phyloP scores from a whole-genome alignment of 306 rosid genomes.

The Glycyrrhiza uralensis region DNA sequence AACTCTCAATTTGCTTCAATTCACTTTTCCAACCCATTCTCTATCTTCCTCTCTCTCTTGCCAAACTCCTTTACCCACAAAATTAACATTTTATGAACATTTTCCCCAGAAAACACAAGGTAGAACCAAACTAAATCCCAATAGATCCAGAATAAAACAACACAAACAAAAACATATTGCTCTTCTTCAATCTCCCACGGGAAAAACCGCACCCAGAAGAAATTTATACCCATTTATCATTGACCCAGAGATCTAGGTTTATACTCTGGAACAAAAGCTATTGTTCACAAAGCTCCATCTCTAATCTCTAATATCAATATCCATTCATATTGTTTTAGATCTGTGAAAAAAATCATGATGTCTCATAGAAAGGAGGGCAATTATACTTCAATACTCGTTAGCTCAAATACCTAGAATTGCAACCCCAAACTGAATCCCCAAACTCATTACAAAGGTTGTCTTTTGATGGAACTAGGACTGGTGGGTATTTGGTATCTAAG shows the following conservation, averaged over 20 bases:
- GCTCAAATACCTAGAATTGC: slow-evolving; percentile 65
- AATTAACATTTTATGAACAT: no score
- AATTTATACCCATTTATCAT: slow-evolving; percentile 40
- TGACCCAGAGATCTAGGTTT: slow-evolving; percentile 61
- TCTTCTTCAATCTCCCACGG: no score
- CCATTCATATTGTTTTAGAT: neutral
- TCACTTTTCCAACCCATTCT: no score
- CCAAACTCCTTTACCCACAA: no score
- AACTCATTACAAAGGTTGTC: slow-evolving; percentile 14
- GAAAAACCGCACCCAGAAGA: no score
- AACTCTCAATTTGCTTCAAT: no score
- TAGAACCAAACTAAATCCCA: no score
- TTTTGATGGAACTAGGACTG: slow-evolving; percentile 38
- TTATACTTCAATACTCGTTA: slow-evolving; percentile 57
- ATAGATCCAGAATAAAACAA: no score
- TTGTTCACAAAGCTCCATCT: neutral
- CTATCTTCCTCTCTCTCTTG: no score
- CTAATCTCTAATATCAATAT: neutral
- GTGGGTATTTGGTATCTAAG: slow-evolving; percentile 40
- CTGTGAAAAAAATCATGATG: neutral
- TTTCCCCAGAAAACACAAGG: no score
- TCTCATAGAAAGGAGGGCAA: slow-evolving; percentile 41
- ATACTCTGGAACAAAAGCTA: no score
- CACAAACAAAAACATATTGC: no score
- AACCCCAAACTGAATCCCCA: slow-evolving; percentile 40